A percentile compares a stretch with the other conserved stretches of the same genome.
Evolutionary conservation across 257 asterid genomes (phyloP).

Genomic region (Rubia yunnanensis): DNA sequence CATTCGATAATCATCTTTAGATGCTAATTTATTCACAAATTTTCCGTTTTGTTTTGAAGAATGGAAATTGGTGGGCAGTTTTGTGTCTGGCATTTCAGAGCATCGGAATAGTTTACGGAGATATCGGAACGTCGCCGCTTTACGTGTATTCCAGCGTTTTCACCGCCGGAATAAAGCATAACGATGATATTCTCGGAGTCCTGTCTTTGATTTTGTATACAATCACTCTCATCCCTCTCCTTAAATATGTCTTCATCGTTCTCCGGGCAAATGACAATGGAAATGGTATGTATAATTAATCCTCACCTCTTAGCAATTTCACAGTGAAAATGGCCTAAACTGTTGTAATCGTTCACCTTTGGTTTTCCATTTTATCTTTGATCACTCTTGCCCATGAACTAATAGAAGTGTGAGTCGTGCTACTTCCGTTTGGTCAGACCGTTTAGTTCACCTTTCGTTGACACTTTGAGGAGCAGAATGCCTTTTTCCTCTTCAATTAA

Average conservation of each 20-base stretch:
- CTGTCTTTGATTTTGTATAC: constrained; percentile 47
- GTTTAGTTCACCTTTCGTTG: too few relatives aligned
- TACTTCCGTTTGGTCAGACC: too few relatives aligned
- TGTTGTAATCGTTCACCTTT: too few relatives aligned
- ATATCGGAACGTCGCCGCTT: constrained; percentile 57
- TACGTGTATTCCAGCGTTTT: constrained; percentile 40
- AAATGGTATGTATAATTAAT: constrained; percentile 35
- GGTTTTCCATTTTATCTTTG: too few relatives aligned
- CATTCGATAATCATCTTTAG: too few relatives aligned
- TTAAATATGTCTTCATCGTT: constrained; percentile 46
- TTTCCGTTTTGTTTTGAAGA: neutral
- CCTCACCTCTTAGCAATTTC: too few relatives aligned
- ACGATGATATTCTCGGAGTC: constrained; percentile 46
- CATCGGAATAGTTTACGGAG: constrained; percentile 55
- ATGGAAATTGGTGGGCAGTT: constrained; percentile 26
- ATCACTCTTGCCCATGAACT: too few relatives aligned
- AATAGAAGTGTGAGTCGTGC: too few relatives aligned
- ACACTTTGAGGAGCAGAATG: too few relatives aligned
- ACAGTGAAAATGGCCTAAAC: too few relatives aligned
- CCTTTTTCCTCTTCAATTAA: too few relatives aligned
- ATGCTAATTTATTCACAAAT: neutral
- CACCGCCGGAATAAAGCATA: constrained; percentile 27
- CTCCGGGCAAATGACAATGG: constrained; percentile 56
- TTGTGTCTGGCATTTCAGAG: constrained; percentile 51
- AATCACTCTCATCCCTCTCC: constrained; percentile 36